Conservation (phyloP, 2,329 filamentous ascomycete genomes). For the Neoascochyta sp. region DNA sequence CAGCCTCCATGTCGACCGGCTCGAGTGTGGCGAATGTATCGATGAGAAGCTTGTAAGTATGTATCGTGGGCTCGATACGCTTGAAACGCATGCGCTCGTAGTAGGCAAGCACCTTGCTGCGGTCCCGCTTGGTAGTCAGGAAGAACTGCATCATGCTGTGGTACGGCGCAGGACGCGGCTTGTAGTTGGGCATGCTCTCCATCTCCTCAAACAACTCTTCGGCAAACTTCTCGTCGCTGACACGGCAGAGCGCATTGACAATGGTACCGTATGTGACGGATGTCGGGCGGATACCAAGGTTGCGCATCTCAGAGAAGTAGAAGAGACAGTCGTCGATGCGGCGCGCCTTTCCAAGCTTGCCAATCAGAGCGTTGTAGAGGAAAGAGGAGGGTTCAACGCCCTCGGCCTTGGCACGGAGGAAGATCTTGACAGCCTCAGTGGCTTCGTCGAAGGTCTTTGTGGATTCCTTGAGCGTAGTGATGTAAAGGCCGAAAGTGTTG, state of each 20-base stretch:
- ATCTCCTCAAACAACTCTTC: slow-evolving; percentile 99
- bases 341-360: slow-evolving; percentile 95
- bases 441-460: slow-evolving; percentile 98
- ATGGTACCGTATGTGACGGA: slow-evolving; percentile 98
- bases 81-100: slow-evolving; percentile 90
- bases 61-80: slow-evolving; percentile 84
- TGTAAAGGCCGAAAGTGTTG: slow-evolving; percentile 97
- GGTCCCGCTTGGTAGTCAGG: slow-evolving; percentile 94
- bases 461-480: slow-evolving; percentile 97
- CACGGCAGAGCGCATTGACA: slow-evolving; percentile 94
- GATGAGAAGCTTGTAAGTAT: slow-evolving; percentile 96
- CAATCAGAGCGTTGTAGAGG: slow-evolving; percentile 96
- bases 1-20: slow-evolving; percentile 81
- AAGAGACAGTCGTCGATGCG: slow-evolving; percentile 97
- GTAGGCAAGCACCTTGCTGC: slow-evolving; percentile 87
- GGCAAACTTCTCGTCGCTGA: slow-evolving; percentile 95
- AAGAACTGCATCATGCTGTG: slow-evolving; percentile 99
- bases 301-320: slow-evolving; percentile 97
- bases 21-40: slow-evolving; percentile 94
- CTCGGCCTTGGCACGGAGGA: slow-evolving; percentile 87
- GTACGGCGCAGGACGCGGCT: slow-evolving; percentile 92
- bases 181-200: slow-evolving; percentile 98
- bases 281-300: slow-evolving; percentile 85
- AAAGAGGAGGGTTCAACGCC: slow-evolving; percentile 95
- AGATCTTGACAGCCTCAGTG: slow-evolving; percentile 94